Base-by-base conservation (phyloP, 2,329 filamentous ascomycete genomes). In the Aspergillus caelatus region DNA sequence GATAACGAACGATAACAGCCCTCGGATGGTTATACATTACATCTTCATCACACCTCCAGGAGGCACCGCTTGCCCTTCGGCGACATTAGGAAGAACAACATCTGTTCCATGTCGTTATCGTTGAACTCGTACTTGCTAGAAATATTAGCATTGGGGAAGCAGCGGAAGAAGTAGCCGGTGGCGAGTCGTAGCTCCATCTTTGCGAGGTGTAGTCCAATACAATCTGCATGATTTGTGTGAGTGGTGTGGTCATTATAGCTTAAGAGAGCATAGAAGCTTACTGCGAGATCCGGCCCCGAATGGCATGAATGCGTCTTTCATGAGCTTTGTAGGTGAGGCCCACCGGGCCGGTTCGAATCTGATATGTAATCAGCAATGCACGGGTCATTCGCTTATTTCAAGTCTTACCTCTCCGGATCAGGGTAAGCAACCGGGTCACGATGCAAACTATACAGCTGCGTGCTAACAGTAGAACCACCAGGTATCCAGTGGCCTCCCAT, bases 141-240 rank as follows among this genome's bases (percentile, higher is more conserved):
- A 0, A 70, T 28, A 4, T 46, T 62, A 4, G 71, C 70, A 6
- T 61, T 34, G 1, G 74, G 72, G 16, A 75, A 75, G 12, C 57
- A 54, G 3, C 79, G 77, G 70, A 88, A 86, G 72, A 89, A 85
- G 6, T 80, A 75, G 0, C 84, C 82, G 0, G 81, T 77, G 0
- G 80, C 83, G 41, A 86, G 79, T 10, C 85, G 79, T 34, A 88
- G 69, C 68, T 88, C 86, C 74, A 86, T 85, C 26, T 79, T 76
- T 0, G 90, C 89, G 66, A 92, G 86, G 68, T 92, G 89, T 7
- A 88, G 85, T 0, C 89, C 90, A 6, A 92, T 80, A 67, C 90
- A 92, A 76, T 89, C 74, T 76, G 39, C 30, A 32, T 43, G 26
- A 7, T 16, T 43, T 10, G 53, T 11, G 30, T 43, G 53, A 58